Evolutionary conservation across 345 rosid genomes (phyloP).

Genomic region (Carallia pectinifolia): DNA sequence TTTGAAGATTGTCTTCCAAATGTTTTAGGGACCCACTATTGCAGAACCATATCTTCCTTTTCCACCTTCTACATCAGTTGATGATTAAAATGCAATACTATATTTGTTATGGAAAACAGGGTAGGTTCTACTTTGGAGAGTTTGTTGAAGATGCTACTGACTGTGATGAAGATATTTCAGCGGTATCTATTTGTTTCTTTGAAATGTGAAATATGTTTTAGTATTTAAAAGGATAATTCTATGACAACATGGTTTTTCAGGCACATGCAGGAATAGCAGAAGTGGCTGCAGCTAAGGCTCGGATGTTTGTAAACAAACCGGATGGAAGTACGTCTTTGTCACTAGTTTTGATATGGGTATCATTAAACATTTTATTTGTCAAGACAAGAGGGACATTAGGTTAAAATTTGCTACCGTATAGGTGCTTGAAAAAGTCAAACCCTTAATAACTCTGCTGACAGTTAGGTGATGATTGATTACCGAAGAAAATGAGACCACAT

Average conservation of each 20-base stretch:
- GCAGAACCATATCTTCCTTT: neutral
- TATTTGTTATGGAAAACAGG: conserved; percentile 47
- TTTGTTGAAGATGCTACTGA: conserved; percentile 57
- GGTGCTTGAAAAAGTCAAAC: neutral
- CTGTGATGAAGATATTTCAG: conserved; percentile 64
- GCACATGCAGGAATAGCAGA: conserved; percentile 90
- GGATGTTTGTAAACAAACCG: conserved; percentile 88
- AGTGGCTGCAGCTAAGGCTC: conserved; percentile 97
- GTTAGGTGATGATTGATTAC: neutral
- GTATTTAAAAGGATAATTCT: conserved; percentile 18
- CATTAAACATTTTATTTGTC: neutral
- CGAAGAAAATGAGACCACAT: neutral
- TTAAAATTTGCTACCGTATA: neutral
- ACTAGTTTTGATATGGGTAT: too few relatives aligned
- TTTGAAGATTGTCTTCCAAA: neutral
- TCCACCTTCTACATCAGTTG: neutral
- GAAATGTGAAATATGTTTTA: neutral
- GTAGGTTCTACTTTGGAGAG: conserved; percentile 90
- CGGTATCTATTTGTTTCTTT: conserved; percentile 46
- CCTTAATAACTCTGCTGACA: neutral
- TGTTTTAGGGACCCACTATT: neutral
- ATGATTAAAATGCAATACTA: neutral
- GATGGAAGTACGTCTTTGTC: conserved; percentile 73
- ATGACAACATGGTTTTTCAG: conserved; percentile 45
- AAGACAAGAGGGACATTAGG: neutral